These are phyloP conservation scores for Claviceps cyperi DNA, from an alignment of 2,329 filamentous ascomycete genomes.

Conservation along the genomic window DNA sequence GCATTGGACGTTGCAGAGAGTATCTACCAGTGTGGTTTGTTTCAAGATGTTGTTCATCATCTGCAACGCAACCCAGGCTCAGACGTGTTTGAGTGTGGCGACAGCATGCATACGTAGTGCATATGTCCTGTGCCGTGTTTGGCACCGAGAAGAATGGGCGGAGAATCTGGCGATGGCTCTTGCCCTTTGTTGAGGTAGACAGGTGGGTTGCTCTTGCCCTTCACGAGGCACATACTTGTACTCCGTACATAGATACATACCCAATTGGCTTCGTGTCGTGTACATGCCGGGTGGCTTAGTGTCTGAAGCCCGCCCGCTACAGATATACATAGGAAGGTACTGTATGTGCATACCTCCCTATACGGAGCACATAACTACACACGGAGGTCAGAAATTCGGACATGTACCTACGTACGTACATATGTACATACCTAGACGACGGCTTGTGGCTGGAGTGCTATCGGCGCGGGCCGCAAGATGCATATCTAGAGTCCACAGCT, in stretches of 20 bases:
- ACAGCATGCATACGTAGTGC: neutral
- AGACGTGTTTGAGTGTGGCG: neutral
- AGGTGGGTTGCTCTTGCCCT: neutral
- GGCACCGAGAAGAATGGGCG: neutral
- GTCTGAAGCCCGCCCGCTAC: neutral
- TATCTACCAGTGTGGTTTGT: neutral
- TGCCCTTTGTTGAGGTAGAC: neutral
- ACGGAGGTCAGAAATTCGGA: no score
- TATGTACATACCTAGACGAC: no score
- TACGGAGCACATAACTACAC: no score
- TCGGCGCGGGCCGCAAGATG: neutral
- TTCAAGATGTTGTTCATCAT: neutral
- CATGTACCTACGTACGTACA: no score
- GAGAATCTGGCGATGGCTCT: neutral
- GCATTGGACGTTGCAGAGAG: neutral
- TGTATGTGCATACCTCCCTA: no score
- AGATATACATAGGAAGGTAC: no score
- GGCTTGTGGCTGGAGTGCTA: neutral
- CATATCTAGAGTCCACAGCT: neutral
- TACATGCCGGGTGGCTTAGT: neutral
- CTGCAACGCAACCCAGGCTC: neutral
- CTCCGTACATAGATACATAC: no score
- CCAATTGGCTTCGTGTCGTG: neutral
- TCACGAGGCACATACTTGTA: neutral
- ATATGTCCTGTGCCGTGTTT: neutral